Evolutionary conservation across 108 stramenopile species (phyloP), one percentile per base, ranked within the genome.

Genomic region (Cyclotella sp.): DNA sequence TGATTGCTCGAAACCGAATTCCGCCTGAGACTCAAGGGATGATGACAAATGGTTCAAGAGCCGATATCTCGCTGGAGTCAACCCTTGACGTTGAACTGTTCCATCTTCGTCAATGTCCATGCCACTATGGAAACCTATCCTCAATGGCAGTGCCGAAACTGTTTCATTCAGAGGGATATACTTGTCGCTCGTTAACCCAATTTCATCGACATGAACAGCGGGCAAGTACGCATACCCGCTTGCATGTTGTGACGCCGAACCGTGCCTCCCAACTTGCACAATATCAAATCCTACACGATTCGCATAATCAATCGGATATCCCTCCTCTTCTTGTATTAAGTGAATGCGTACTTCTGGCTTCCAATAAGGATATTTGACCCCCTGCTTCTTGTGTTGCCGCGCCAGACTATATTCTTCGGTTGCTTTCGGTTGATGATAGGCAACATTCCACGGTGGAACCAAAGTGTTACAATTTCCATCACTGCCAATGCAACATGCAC

Each of bases 161-260:
- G 97, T 96, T 54, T 84, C 82, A 77, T 98, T 98, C 49, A 98
- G 47, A 19, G 95, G 93, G 51, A 97, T 88, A 71, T 97, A 97
- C 81, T 96, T 98, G 67, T 98, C 97, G 45, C 83, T 86, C 10
- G 97, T 98, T 34, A 98, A 64, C 16, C 97, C 96, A 62, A 96
- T 96, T 89, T 98, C 97, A 70, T 97, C 95, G 19, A 92, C 96
- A 67, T 96, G 87, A 26, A 97, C 69, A 11, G 89, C 90, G 13
- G 97, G 97, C 22, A 88, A 70, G 76, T 93, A 89, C 0, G 86
- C 90, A 49, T 93, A 64, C 51, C 90, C 90, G 45, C 86, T 82
- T 0, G 87, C 84, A 64, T 92, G 88, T 66, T 45, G 42, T 39
- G 63, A 70, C 3, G 29, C 52, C 44, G 14, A 40, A 3, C 68